Conservation (phyloP, 1,139 yeast genomes). For the Saccharomycopsis hybrid region DNA sequence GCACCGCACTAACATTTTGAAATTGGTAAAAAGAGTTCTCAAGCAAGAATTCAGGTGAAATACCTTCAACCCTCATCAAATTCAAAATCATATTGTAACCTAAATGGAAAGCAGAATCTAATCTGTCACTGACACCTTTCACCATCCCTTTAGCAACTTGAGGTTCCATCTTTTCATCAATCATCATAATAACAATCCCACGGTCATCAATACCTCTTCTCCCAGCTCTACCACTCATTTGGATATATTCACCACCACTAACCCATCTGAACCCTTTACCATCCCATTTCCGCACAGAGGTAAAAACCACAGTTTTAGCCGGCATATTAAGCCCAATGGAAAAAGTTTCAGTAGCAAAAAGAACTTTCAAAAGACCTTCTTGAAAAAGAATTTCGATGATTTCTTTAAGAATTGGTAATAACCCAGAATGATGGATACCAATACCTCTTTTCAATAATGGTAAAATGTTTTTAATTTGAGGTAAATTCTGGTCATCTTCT, state of each 20-base stretch:
- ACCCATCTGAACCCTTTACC: slow-evolving; percentile 98
- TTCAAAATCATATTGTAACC: slow-evolving; percentile 97
- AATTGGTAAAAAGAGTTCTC: slow-evolving; percentile 92
- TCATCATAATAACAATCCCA: slow-evolving; percentile 98
- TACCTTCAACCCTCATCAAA: slow-evolving; percentile 94
- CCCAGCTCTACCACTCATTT: slow-evolving; percentile 99
- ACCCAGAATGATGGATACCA: slow-evolving; percentile 97
- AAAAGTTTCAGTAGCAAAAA: slow-evolving; percentile 96
- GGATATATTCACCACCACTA: slow-evolving; percentile 98
- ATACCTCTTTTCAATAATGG: slow-evolving; percentile 91
- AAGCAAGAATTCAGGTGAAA: slow-evolving; percentile 95
- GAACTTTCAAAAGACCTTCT: slow-evolving; percentile 88
- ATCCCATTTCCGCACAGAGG: slow-evolving; percentile 97
- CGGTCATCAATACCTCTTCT: slow-evolving; percentile 99
- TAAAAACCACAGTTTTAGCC: slow-evolving; percentile 96
- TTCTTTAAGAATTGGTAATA: slow-evolving; percentile 91
- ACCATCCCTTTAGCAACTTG: slow-evolving; percentile 99
- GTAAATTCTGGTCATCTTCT: slow-evolving; percentile 84
- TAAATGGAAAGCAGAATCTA: slow-evolving; percentile 93
- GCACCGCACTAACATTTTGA: slow-evolving; percentile 88
- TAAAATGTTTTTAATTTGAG: slow-evolving; percentile 85
- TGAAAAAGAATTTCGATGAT: slow-evolving; percentile 95
- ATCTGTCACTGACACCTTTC: slow-evolving; percentile 93
- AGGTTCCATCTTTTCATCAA: slow-evolving; percentile 98
- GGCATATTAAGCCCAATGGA: slow-evolving; percentile 98